phyloP scores from a whole-genome alignment of 768 basidiomycete genomes.

The Dictyophora rubrovolvata region DNA sequence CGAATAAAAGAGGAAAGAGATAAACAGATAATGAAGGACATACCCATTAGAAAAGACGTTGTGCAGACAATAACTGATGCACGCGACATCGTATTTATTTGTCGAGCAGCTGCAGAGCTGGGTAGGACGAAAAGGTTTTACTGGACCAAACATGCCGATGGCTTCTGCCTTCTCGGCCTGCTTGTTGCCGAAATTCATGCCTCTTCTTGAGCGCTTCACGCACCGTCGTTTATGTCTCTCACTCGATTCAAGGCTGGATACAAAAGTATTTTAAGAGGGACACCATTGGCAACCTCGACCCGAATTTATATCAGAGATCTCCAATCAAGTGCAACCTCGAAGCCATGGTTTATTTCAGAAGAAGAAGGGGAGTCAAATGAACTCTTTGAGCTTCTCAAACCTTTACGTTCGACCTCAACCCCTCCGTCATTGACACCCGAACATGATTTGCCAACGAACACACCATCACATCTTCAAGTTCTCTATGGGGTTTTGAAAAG shows the following conservation, averaged over 20 bases:
- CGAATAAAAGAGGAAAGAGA: conserved; percentile 4
- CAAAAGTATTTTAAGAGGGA: too few species aligned
- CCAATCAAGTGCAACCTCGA: background rate
- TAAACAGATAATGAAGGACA: conserved; percentile 14
- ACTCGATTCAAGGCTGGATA: too few species aligned
- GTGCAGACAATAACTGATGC: conserved; percentile 64
- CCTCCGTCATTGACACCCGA: conserved; percentile 15
- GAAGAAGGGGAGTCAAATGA: conserved; percentile 16
- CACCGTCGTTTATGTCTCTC: too few species aligned
- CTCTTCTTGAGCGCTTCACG: too few species aligned
- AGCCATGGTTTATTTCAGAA: conserved; percentile 60
- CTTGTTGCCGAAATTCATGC: too few species aligned
- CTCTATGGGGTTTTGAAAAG: conserved; percentile 46
- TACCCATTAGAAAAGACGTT: conserved; percentile 75
- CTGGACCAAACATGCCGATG: too few species aligned
- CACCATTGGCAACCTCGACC: too few species aligned
- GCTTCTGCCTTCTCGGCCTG: too few species aligned
- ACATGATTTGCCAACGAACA: conserved; percentile 37
- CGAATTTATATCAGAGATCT: too few species aligned
- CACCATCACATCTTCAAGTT: conserved; percentile 40
- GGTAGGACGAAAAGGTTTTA: too few species aligned
- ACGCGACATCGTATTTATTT: conserved; percentile 52
- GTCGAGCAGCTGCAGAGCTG: background rate
- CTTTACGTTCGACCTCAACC: conserved; percentile 16
- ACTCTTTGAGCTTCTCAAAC: conserved; percentile 10